phyloP scores from a whole-genome alignment of 139 green algal species.

The Pedinophyceae sp. region DNA sequence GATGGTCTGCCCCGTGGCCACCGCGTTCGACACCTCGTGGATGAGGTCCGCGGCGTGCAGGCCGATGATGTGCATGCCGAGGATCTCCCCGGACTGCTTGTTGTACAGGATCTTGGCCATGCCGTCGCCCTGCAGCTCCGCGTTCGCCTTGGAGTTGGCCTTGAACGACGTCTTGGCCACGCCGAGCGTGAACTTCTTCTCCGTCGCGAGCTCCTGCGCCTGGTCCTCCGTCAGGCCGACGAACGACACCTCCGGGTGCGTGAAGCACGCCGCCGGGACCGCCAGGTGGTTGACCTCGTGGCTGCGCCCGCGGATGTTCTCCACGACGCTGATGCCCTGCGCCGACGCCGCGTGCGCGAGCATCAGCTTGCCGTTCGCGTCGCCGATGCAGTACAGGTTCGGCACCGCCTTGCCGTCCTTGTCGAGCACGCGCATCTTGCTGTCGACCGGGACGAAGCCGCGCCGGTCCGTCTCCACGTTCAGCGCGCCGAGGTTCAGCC shows the following conservation, averaged over 20 bases:
- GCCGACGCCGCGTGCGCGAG: slow-evolving; percentile 78
- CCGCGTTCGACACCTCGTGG: slow-evolving; percentile 95
- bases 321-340: slow-evolving; percentile 87
- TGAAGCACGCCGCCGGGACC: slow-evolving; percentile 96
- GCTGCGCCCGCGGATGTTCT: slow-evolving; percentile 78
- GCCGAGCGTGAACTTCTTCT: slow-evolving; percentile 73
- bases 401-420: slow-evolving; percentile 28
- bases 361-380: slow-evolving; percentile 89
- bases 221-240: slow-evolving; percentile 89
- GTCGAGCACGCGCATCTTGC: slow-evolving; percentile 77
- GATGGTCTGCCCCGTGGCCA: slow-evolving; percentile 70
- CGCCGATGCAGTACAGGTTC: slow-evolving; percentile 96
- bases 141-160: slow-evolving; percentile 92
- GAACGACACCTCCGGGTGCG: slow-evolving; percentile 91
- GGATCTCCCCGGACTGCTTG: slow-evolving; percentile 91
- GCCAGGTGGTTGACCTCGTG: slow-evolving; percentile 86
- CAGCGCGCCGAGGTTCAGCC: slow-evolving; percentile 67
- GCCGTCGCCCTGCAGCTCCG: slow-evolving; percentile 92
- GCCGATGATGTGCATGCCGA: slow-evolving; percentile 87
- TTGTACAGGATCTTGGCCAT: slow-evolving; percentile 96
- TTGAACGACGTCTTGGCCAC: slow-evolving; percentile 97
- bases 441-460: slow-evolving; percentile 86
- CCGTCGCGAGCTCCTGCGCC: slow-evolving; percentile 69
- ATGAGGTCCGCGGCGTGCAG: slow-evolving; percentile 97
- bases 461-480: slow-evolving; percentile 62